Conservation (phyloP, 768 basidiomycete species). For the Mycena floridula region DNA sequence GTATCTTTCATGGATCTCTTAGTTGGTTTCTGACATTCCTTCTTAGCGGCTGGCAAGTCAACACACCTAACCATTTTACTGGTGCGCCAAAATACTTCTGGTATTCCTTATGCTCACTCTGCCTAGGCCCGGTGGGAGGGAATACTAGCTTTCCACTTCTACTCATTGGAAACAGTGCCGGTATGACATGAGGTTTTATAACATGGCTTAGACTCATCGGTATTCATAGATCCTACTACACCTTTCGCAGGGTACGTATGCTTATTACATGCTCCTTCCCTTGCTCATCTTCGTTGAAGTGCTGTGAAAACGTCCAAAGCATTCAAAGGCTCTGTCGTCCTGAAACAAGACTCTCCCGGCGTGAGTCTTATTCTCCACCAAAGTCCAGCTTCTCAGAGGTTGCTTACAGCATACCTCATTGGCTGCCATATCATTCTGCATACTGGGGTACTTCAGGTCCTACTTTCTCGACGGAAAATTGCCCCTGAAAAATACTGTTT, state of each 20-base stretch:
- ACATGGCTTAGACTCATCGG: no score
- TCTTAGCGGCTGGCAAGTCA: not conserved
- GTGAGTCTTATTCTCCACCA: constrained; percentile 1
- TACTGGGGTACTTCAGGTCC: constrained; percentile 5
- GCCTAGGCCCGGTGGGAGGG: constrained; percentile 6
- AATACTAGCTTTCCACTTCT: constrained; percentile 10
- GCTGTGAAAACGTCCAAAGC: constrained; percentile 13
- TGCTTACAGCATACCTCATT: constrained; percentile 12
- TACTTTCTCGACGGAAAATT: constrained; percentile 15
- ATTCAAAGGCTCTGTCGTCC: constrained; percentile 13
- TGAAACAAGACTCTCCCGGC: constrained; percentile 13
- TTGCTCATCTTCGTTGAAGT: constrained; percentile 2
- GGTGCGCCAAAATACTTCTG: not conserved
- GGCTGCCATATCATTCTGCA: constrained; percentile 11
- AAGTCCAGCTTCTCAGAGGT: not conserved
- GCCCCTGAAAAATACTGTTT: constrained; percentile 12
- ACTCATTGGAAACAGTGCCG: constrained; percentile 11
- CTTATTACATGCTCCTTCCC: not conserved
- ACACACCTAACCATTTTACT: not conserved
- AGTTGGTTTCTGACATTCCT: not conserved
- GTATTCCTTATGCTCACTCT: not conserved
- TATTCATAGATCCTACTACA: no score
- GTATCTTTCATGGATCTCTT: not conserved
- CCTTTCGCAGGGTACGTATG: not conserved
- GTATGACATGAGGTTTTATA: no score